Conservation (phyloP, 129 eudicot genomes). For the Chrysanthemum makinoi region DNA sequence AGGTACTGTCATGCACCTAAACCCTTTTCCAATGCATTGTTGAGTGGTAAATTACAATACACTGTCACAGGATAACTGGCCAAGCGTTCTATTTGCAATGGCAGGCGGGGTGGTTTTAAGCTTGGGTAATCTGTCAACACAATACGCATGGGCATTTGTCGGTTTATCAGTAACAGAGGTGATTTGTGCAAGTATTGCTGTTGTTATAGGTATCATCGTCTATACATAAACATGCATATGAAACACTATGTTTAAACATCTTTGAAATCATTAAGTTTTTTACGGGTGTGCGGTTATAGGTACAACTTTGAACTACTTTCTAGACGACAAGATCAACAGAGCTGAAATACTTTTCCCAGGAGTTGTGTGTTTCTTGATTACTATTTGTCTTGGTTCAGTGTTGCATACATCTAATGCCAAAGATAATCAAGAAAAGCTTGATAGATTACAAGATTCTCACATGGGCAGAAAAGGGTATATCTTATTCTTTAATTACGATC, state of each 20-base stretch:
- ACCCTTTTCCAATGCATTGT: neutral
- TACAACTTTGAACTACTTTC: conserved; percentile 15
- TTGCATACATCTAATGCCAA: conserved; percentile 12
- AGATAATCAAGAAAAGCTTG: conserved; percentile 21
- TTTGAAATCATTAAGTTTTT: neutral
- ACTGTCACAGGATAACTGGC: conserved; percentile 14
- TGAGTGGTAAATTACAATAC: neutral
- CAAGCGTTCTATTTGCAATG: conserved; percentile 18
- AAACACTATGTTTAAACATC: neutral
- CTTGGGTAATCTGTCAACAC: conserved; percentile 17
- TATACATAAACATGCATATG: neutral
- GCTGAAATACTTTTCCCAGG: conserved; percentile 19
- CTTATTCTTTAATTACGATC: neutral
- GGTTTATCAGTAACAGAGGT: conserved; percentile 1
- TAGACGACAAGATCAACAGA: conserved; percentile 18
- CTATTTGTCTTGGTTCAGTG: conserved; percentile 11
- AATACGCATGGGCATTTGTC: conserved; percentile 23
- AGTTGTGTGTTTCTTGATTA: conserved; percentile 18
- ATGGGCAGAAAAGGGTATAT: conserved; percentile 13
- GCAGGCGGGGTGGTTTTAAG: conserved; percentile 18
- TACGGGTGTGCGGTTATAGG: neutral
- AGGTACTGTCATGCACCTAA: conserved; percentile 1
- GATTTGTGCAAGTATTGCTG: conserved; percentile 13
- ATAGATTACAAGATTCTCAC: conserved; percentile 3
- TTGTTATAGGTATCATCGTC: conserved; percentile 17